Percentiles rank a stretch among this genome's conserved stretches.
phyloP scores from a whole-genome alignment of 1,139 yeast species.

The Pneumocystis murina region DNA sequence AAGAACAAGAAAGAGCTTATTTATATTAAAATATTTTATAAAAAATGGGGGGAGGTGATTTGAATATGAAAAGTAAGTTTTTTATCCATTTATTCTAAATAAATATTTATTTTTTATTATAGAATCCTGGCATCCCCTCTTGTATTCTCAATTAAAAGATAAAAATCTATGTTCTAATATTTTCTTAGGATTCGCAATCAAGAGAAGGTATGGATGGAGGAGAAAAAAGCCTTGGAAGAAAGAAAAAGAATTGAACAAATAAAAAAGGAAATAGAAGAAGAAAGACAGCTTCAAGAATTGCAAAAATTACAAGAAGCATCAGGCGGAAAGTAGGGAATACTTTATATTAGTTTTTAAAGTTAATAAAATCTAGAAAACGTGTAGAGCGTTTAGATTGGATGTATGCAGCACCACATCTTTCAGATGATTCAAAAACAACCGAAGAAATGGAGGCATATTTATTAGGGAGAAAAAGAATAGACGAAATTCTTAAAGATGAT shows the following conservation, averaged over 20 bases:
- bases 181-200: constrained; percentile 52
- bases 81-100: not conserved
- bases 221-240: constrained; percentile 63
- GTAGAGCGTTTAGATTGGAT: constrained; percentile 63
- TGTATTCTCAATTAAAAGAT: constrained; percentile 28
- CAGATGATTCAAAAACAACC: constrained; percentile 17
- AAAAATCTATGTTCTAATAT: constrained; percentile 91
- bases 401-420: constrained; percentile 40
- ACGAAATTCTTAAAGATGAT: constrained; percentile 20
- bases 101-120: not conserved
- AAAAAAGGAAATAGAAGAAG: constrained; percentile 48
- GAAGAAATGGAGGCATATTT: constrained; percentile 33
- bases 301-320: constrained; percentile 37
- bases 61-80: constrained; percentile 14
- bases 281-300: constrained; percentile 48
- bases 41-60: constrained; percentile 15
- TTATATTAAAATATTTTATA: not conserved
- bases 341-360: not conserved
- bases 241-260: constrained; percentile 50
- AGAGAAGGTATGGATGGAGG: constrained; percentile 70
- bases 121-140: constrained; percentile 12
- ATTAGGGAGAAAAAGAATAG: constrained; percentile 37
- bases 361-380: constrained; percentile 18
- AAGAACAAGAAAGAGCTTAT: not conserved
- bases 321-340: constrained; percentile 25